A percentile compares a stretch with the other conserved stretches of the same genome.
Evolutionary conservation across 805 yeast genomes (phyloP).

Genomic region (Brettanomyces anomalus): DNA sequence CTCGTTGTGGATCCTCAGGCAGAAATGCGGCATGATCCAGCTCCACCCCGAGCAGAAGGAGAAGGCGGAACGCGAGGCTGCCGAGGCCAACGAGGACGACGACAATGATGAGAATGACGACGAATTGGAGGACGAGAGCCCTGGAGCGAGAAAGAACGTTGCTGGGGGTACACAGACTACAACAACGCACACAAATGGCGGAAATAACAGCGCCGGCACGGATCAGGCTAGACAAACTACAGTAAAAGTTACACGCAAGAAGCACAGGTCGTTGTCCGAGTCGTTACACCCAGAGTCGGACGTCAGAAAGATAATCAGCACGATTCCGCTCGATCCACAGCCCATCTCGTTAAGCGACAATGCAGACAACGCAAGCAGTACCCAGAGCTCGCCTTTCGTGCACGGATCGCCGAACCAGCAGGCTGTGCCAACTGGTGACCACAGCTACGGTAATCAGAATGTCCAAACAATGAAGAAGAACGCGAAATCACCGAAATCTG

Average conservation of each 20-base stretch:
- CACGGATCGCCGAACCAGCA: conserved; percentile 8
- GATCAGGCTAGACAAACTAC: conserved; percentile 13
- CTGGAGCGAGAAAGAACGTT: conserved; percentile 5
- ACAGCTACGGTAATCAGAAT: too few relatives aligned
- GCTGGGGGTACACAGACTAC: not conserved
- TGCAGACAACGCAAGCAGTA: conserved; percentile 16
- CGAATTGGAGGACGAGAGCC: conserved; percentile 20
- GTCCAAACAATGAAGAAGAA: too few relatives aligned
- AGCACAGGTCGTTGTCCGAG: conserved; percentile 42
- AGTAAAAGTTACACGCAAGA: conserved; percentile 19
- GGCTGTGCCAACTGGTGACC: too few relatives aligned
- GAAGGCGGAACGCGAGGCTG: conserved; percentile 12
- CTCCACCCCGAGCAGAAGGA: conserved; percentile 29
- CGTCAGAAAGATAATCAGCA: conserved; percentile 66
- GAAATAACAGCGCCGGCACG: conserved; percentile 9
- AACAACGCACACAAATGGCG: too few relatives aligned
- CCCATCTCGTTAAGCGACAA: conserved; percentile 43
- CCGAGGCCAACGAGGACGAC: conserved; percentile 10
- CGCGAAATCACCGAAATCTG: too few relatives aligned
- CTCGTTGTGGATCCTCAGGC: conserved; percentile 74
- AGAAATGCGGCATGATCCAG: conserved; percentile 80
- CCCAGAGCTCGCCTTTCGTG: conserved; percentile 14
- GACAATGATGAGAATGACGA: conserved; percentile 10
- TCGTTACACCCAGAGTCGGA: conserved; percentile 57
- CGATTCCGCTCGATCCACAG: conserved; percentile 76